These are phyloP conservation scores for Astrothelium subdiscretum DNA, from an alignment of 495 filamentous ascomycete species.

Conservation along the genomic window DNA sequence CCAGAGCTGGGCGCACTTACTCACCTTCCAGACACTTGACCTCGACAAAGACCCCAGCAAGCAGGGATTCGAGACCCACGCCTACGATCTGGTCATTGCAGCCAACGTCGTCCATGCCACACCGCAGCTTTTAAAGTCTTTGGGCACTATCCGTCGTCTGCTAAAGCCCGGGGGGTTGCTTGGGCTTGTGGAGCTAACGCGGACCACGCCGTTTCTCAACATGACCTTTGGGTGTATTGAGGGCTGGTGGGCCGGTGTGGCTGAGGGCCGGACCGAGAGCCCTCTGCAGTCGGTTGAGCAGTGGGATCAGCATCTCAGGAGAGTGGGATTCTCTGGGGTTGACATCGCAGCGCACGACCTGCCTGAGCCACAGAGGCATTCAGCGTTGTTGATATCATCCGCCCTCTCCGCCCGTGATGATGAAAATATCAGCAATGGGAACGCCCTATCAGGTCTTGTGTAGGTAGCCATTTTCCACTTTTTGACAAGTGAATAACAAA, in stretches of 20 bases:
- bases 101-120: conserved; percentile 15
- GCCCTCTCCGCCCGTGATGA: no score
- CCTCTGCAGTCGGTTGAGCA: neutral
- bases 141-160: conserved; percentile 7
- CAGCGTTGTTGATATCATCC: no score
- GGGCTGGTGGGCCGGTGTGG: neutral
- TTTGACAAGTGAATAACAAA: no score
- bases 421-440: no score
- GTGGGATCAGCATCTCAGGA: conserved; percentile 17
- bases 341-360: neutral
- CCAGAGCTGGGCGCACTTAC: neutral
- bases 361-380: neutral
- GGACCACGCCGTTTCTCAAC: neutral
- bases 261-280: neutral
- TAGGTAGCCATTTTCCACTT: no score
- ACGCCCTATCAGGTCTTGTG: no score
- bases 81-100: conserved; percentile 17
- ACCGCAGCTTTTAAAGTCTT: neutral
- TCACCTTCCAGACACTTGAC: conserved; percentile 11
- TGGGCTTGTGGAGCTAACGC: conserved; percentile 7
- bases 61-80: conserved; percentile 13
- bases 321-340: conserved; percentile 19
- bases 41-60: conserved; percentile 13
- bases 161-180: conserved; percentile 17
- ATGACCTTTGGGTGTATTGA: neutral